Percentiles rank a stretch among this genome's conserved stretches.
Conservation (phyloP, 2,329 filamentous ascomycete genomes). For the Pseudogymnoascus sp. region DNA sequence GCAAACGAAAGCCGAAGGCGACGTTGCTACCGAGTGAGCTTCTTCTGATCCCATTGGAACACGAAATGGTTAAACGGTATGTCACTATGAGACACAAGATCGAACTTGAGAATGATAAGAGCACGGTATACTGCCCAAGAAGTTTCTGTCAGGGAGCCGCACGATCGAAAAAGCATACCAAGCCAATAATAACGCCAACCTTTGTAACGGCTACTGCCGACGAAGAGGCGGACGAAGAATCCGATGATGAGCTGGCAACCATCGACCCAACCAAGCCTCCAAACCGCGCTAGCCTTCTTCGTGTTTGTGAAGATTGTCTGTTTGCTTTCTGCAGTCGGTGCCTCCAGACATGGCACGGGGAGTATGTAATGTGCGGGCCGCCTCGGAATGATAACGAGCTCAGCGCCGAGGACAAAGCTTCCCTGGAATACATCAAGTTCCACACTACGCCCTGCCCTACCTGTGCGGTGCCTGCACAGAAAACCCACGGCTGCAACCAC, state of each 20-base stretch:
- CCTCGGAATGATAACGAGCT: constrained; percentile 60
- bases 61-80: constrained; percentile 72
- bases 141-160: constrained; percentile 89
- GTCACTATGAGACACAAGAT: constrained; percentile 87
- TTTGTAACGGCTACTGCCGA: constrained; percentile 46
- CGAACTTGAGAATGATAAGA: constrained; percentile 82
- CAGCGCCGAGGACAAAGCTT: constrained; percentile 76
- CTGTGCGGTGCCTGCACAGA: constrained; percentile 76
- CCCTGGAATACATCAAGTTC: constrained; percentile 69
- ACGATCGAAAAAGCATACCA: constrained; percentile 62
- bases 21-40: constrained; percentile 77
- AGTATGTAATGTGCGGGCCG: constrained; percentile 61
- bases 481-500: constrained; percentile 91
- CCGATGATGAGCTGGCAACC: constrained; percentile 14
- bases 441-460: constrained; percentile 86
- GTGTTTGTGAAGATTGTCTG: constrained; percentile 79
- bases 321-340: constrained; percentile 78
- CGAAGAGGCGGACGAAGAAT: constrained; percentile 35
- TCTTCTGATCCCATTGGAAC: constrained; percentile 62
- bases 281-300: constrained; percentile 52
- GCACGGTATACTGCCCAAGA: constrained; percentile 85
- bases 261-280: constrained; percentile 14
- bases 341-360: constrained; percentile 81
- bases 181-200: constrained; percentile 57
- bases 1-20: constrained; percentile 49